Percentiles rank a stretch among this genome's conserved stretches.
These are phyloP conservation scores for Termitomyces sp. DNA, from an alignment of 768 basidiomycete species.

Conservation along the genomic window DNA sequence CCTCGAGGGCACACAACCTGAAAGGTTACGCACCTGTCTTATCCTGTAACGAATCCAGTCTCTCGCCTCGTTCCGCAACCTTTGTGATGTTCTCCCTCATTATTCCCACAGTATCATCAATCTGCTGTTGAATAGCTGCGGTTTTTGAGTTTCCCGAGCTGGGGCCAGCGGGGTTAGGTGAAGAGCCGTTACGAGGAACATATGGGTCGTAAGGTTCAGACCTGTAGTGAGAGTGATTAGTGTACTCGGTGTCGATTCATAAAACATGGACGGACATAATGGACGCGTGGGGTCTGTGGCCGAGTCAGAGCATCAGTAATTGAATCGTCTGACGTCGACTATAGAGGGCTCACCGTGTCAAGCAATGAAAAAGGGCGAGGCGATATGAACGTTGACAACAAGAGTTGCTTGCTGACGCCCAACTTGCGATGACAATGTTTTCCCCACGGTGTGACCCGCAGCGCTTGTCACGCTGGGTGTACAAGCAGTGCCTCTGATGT, in stretches of 20 bases:
- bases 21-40: slow-evolving; percentile 78
- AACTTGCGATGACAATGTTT: slow-evolving; percentile 15
- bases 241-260: slow-evolving; percentile 5
- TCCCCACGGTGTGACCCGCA: slow-evolving; percentile 26
- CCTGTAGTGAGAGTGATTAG: slow-evolving; percentile 40
- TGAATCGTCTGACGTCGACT: background rate
- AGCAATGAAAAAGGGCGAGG: slow-evolving; percentile 24
- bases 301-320: background rate
- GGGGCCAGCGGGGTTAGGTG: slow-evolving; percentile 46
- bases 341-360: slow-evolving; percentile 31
- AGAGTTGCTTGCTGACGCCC: slow-evolving; percentile 18
- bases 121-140: slow-evolving; percentile 93
- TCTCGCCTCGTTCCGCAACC: slow-evolving; percentile 92
- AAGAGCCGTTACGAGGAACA: slow-evolving; percentile 77
- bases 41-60: slow-evolving; percentile 91
- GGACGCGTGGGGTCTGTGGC: slow-evolving; percentile 24
- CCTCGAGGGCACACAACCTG: background rate
- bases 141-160: slow-evolving; percentile 75
- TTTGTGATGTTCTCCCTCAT: slow-evolving; percentile 98
- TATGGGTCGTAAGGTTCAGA: slow-evolving; percentile 99
- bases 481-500: background rate
- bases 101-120: slow-evolving; percentile 94
- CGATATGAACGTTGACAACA: slow-evolving; percentile 21
- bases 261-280: slow-evolving; percentile 30
- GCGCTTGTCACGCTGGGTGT: slow-evolving; percentile 11